These are phyloP conservation scores for Rhodotorula sp. DNA, from an alignment of 1,284 basidiomycete genomes.

Conservation along the genomic window DNA sequence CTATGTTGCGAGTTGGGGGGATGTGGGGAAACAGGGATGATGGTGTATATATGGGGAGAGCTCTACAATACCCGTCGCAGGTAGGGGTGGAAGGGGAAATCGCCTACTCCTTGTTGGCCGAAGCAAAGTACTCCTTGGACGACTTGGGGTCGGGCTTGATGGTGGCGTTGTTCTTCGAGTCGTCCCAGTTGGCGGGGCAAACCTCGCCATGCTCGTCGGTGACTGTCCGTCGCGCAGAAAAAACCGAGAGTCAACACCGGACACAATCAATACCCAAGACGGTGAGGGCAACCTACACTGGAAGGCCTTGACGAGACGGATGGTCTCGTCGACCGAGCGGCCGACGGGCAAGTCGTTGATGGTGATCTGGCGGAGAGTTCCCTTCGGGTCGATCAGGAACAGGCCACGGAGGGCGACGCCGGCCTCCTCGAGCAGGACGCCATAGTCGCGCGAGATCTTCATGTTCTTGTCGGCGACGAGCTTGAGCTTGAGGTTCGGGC, in stretches of 20 bases:
- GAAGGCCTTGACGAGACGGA: slow-evolving; percentile 86
- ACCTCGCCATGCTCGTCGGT: slow-evolving; percentile 72
- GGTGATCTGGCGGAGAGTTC: slow-evolving; percentile 74
- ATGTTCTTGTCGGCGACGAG: slow-evolving; percentile 60
- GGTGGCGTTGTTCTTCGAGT: slow-evolving; percentile 44
- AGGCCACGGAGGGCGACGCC: slow-evolving; percentile 80
- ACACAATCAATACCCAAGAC: background rate
- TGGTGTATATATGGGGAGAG: background rate
- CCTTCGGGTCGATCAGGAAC: slow-evolving; percentile 87
- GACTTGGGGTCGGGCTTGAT: slow-evolving; percentile 15
- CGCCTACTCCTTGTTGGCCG: slow-evolving; percentile 4
- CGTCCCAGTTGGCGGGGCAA: slow-evolving; percentile 79
- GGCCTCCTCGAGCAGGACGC: slow-evolving; percentile 77
- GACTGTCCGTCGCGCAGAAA: slow-evolving; percentile 44
- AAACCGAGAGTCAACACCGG: background rate
- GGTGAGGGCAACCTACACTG: slow-evolving; percentile 54
- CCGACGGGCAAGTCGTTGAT: slow-evolving; percentile 87
- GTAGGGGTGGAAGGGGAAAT: background rate
- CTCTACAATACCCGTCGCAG: background rate
- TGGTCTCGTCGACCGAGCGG: slow-evolving; percentile 82
- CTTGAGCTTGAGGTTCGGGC: slow-evolving; percentile 77
- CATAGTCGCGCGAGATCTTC: slow-evolving; percentile 63
- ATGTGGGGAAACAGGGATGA: no score
- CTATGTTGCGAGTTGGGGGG: background rate
- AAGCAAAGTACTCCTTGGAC: slow-evolving; percentile 14